A percentile compares a stretch with the other conserved stretches of the same genome.
Conservation (phyloP, 768 basidiomycete species). For the Tulasnella sp. region DNA sequence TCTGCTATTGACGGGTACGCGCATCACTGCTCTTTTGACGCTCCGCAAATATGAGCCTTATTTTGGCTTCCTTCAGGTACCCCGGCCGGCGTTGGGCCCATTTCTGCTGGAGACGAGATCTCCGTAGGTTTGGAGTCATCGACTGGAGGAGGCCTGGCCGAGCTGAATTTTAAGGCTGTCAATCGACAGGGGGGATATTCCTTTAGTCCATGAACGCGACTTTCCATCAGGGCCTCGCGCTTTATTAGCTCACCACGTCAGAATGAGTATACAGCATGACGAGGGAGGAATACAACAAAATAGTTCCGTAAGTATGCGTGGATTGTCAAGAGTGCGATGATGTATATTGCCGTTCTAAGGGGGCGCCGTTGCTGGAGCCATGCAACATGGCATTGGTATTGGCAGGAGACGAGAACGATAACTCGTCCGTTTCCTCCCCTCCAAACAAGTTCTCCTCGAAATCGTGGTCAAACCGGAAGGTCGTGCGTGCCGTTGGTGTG, state of each 20-base stretch:
- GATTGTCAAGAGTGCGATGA: neutral
- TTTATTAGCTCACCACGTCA: neutral
- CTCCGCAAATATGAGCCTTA: neutral
- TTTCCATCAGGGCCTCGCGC: neutral
- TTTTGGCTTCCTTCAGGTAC: conserved; percentile 46
- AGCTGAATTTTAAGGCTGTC: conserved; percentile 54
- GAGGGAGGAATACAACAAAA: neutral
- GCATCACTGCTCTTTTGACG: neutral
- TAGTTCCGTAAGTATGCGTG: neutral
- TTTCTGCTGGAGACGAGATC: conserved; percentile 66
- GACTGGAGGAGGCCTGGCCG: conserved; percentile 35
- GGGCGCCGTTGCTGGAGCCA: neutral
- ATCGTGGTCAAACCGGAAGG: conserved; percentile 28
- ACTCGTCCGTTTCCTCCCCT: neutral
- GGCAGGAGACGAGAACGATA: no score
- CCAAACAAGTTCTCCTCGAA: conserved; percentile 10
- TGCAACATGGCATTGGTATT: neutral
- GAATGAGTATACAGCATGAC: conserved; percentile 2
- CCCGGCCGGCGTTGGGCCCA: conserved; percentile 78
- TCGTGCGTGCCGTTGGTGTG: conserved; percentile 59
- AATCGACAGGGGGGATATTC: conserved; percentile 60
- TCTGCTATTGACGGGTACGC: conserved; percentile 17
- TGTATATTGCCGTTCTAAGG: neutral
- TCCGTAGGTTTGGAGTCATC: conserved; percentile 57
- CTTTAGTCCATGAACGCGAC: conserved; percentile 30